Evolutionary conservation across 306 rosid genomes (phyloP).

Genomic region (Calophaca sinica): DNA sequence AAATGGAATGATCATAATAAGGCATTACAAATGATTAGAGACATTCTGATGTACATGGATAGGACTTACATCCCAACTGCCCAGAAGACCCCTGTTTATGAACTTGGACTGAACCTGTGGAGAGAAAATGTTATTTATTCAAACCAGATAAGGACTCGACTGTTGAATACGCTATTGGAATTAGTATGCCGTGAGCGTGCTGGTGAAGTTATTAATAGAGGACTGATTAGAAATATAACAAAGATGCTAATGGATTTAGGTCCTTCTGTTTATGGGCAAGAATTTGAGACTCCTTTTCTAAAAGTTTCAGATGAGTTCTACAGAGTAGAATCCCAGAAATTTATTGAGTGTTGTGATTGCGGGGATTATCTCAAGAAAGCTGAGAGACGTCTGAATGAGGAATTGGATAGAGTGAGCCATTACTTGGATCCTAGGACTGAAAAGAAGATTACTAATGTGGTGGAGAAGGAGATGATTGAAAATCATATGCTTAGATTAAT

Average conservation of each 20-base stretch:
- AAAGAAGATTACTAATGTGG: conserved; percentile 72
- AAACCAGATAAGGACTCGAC: conserved; percentile 68
- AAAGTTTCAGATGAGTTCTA: conserved; percentile 82
- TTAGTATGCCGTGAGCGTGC: conserved; percentile 69
- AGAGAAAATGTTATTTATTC: conserved; percentile 77
- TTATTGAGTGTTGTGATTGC: conserved; percentile 80
- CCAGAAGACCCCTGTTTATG: conserved; percentile 73
- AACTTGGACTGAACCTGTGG: conserved; percentile 87
- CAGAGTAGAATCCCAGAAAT: conserved; percentile 69
- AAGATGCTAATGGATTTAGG: conserved; percentile 89
- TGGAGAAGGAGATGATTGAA: conserved; percentile 84
- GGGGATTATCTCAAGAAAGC: conserved; percentile 83
- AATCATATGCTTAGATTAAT: conserved; percentile 83
- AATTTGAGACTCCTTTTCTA: conserved; percentile 75
- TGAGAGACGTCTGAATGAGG: conserved; percentile 82
- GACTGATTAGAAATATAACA: conserved; percentile 69
- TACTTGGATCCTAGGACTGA: conserved; percentile 79
- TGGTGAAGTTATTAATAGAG: conserved; percentile 79
- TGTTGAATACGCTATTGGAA: conserved; percentile 69
- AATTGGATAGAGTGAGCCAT: conserved; percentile 81
- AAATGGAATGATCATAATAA: conserved; percentile 85
- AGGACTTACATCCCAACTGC: conserved; percentile 74
- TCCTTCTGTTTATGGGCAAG: conserved; percentile 72
- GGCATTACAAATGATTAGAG: conserved; percentile 80
- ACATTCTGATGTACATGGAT: conserved; percentile 93